Percentiles rank a stretch among this genome's conserved stretches.
Conservation (phyloP, 495 filamentous ascomycete species). For the Diplogelasinospora grovesii region DNA sequence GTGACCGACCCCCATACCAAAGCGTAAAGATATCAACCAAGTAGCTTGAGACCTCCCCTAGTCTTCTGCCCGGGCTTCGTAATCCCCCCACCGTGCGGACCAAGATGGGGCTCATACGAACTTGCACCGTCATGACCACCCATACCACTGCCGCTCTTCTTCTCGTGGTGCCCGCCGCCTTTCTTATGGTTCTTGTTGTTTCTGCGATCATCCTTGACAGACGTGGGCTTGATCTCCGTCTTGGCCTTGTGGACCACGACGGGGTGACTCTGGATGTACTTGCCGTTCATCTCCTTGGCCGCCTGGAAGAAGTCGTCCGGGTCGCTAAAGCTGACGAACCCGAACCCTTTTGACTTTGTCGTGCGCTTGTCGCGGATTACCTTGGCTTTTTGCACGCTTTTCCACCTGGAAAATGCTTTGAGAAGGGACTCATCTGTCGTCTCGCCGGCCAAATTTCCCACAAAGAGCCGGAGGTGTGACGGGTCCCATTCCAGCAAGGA, state of each 20-base stretch:
- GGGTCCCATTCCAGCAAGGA: conserved; percentile 94
- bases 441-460: conserved; percentile 96
- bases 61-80: conserved; percentile 74
- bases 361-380: conserved; percentile 96
- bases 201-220: conserved; percentile 36
- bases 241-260: conserved; percentile 78
- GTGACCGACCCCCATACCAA: too few relatives aligned
- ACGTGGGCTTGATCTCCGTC: conserved; percentile 75
- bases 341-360: conserved; percentile 90
- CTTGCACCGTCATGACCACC: conserved; percentile 19
- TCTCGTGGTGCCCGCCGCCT: conserved; percentile 20
- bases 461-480: conserved; percentile 86
- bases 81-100: conserved; percentile 55
- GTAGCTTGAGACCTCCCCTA: conserved; percentile 67
- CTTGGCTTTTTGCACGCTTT: conserved; percentile 81
- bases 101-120: conserved; percentile 38
- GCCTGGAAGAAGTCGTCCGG: conserved; percentile 93
- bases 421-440: conserved; percentile 92
- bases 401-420: conserved; percentile 87
- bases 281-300: conserved; percentile 95
- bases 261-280: conserved; percentile 97
- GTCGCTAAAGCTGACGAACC: conserved; percentile 92
- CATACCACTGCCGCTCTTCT: conserved; percentile 27
- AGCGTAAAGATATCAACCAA: conserved; percentile 54
- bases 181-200: conserved; percentile 26